These are phyloP conservation scores for Naganishia sp. DNA, from an alignment of 1,284 basidiomycete species.

Conservation along the genomic window DNA sequence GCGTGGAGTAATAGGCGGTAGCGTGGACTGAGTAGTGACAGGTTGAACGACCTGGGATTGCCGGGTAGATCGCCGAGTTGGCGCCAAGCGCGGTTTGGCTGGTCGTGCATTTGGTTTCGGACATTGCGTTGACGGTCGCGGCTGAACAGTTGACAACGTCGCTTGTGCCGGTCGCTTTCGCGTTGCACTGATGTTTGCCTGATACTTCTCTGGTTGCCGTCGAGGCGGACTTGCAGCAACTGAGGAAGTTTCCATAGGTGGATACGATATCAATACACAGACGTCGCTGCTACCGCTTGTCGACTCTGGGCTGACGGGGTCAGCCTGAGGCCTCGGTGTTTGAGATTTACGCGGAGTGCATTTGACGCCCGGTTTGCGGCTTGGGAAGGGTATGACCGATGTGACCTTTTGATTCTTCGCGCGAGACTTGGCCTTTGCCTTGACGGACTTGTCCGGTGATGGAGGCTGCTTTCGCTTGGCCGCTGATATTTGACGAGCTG, in stretches of 20 bases:
- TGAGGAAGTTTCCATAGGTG: too few species aligned
- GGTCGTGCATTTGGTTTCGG: neutral
- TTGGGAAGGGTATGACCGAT: neutral
- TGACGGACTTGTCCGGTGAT: slow-evolving; percentile 12
- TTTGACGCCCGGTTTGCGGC: slow-evolving; percentile 2
- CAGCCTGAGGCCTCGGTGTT: neutral
- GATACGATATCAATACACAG: neutral
- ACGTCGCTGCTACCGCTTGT: slow-evolving; percentile 2
- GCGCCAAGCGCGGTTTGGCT: neutral
- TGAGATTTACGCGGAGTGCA: neutral
- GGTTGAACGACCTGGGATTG: neutral
- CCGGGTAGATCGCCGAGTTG: slow-evolving; percentile 2
- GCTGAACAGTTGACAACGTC: neutral
- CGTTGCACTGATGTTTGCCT: neutral
- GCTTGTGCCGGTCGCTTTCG: neutral
- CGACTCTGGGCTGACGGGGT: neutral
- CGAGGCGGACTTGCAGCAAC: neutral
- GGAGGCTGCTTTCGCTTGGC: slow-evolving; percentile 21
- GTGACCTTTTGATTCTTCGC: slow-evolving; percentile 2
- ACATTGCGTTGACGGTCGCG: neutral
- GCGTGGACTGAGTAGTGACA: neutral
- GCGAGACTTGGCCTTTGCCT: neutral
- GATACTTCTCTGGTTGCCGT: neutral
- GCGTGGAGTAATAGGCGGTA: slow-evolving; percentile 3
- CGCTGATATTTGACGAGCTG: neutral